Evolutionary conservation across 805 yeast species (phyloP), one percentile per base, ranked within the genome.

Genomic region (Cyberlindnera suaveolens): DNA sequence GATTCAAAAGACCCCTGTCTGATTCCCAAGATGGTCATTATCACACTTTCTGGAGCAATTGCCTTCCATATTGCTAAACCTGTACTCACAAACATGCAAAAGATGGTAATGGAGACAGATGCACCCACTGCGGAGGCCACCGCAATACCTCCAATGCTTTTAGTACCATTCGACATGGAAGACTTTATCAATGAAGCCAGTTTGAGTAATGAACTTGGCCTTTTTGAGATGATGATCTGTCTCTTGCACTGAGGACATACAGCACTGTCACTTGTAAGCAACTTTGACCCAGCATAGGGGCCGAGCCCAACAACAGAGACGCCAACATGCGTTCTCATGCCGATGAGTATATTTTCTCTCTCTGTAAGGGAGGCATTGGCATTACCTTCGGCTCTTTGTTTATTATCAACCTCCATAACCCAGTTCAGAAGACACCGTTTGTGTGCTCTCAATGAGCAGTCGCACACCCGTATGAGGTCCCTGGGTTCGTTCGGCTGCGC

Each of bases 161-260:
- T 40, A 2, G 41, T 31, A 5, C 38, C 17, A 11, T 26, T 36
- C 14, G 26, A 35, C 1, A 54, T 48, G 7, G 50, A 42, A n/a
- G 47, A 49, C 37, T 51, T 51, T 3, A 55, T n/a, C n/a, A 49
- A 16, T 2, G 53, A 44, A 3, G 53, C 31, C 18, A 51, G 41
- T 6, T 30, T 36, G 3, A 48, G 35, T n/a, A 51, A 7, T 7
- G 23, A 9, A 31, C 50, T 51, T 17, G 53, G 46, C 18, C 44
- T 44, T 4, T 57, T 52, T 23, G 57, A 52, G 27, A 65, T 40
- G 23, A 58, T 49, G 3, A 67, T 56, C 11, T 61, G 56, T 5
- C 60, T 45, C 34, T 60, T 54, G 47, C 72, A 67, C 45, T 67
- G 71, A 1, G 71, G 71, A 46, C 72, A 67, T 16, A 54, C 57